These are phyloP conservation scores for Epichloe amarillans DNA, from an alignment of 2,329 filamentous ascomycete species.

Conservation along the genomic window DNA sequence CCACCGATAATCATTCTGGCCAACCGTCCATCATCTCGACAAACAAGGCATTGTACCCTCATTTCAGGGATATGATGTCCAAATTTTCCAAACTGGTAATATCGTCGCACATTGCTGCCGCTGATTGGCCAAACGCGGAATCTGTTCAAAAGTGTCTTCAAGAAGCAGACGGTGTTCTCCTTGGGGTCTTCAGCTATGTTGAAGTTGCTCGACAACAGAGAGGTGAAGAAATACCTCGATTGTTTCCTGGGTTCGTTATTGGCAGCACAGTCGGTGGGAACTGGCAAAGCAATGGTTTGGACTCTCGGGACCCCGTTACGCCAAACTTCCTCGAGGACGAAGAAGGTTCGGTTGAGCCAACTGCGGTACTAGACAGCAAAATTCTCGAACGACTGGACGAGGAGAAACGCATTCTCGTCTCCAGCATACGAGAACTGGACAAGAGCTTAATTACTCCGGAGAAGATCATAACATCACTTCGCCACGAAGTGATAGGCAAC, in stretches of 20 bases:
- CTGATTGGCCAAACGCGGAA: constrained; percentile 89
- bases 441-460: constrained; percentile 67
- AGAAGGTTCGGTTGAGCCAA: constrained; percentile 59
- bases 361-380: constrained; percentile 58
- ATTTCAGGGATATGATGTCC: constrained; percentile 99
- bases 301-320: constrained; percentile 55
- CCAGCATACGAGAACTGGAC: constrained; percentile 75
- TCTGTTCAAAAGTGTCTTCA: constrained; percentile 90
- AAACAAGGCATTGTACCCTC: constrained; percentile 92
- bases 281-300: constrained; percentile 65
- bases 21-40: constrained; percentile 99
- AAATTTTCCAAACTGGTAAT: constrained; percentile 98
- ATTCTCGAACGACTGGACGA: constrained; percentile 77
- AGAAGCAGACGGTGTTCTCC: constrained; percentile 90
- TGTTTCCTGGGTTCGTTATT: constrained; percentile 85
- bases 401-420: constrained; percentile 70
- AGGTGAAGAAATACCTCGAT: constrained; percentile 82
- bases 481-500: constrained; percentile 70
- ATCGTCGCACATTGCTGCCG: constrained; percentile 92
- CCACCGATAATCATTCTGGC: constrained; percentile 95
- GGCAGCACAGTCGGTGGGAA: constrained; percentile 73
- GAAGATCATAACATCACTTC: constrained; percentile 66
- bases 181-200: constrained; percentile 91
- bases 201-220: constrained; percentile 88
- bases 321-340: constrained; percentile 81